Conservation (phyloP, 805 yeast species). For the Starmerella vitae region DNA sequence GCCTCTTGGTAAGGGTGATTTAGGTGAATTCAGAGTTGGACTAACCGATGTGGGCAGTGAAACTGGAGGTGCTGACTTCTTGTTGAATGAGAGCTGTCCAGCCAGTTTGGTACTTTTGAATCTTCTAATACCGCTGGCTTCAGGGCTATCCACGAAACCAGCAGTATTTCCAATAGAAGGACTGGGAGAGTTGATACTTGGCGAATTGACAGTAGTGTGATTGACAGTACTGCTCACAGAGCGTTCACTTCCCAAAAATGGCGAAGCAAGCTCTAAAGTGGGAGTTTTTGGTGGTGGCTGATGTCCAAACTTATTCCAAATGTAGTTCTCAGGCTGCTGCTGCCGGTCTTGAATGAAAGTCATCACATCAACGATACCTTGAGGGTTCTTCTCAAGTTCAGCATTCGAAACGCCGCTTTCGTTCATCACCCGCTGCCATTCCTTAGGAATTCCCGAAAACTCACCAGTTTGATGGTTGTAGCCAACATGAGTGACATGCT, state of each 20-base stretch:
- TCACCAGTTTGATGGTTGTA: constrained; percentile 72
- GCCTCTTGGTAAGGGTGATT: constrained; percentile 16
- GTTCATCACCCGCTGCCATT: constrained; percentile 73
- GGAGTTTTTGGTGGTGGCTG: constrained; percentile 1
- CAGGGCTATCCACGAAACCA: neutral
- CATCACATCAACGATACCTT: constrained; percentile 83
- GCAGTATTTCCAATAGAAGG: neutral
- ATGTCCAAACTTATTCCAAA: constrained; percentile 20
- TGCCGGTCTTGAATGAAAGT: constrained; percentile 43
- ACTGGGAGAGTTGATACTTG: neutral
- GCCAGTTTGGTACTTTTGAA: constrained; percentile 6
- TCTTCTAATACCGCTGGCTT: neutral
- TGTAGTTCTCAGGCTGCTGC: constrained; percentile 18
- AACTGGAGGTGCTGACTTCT: neutral
- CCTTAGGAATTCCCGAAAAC: constrained; percentile 82
- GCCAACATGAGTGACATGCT: constrained; percentile 92
- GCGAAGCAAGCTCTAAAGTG: constrained; percentile 10
- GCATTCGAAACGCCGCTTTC: constrained; percentile 78
- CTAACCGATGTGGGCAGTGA: constrained; percentile 3
- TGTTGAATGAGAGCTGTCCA: constrained; percentile 1
- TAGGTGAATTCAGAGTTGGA: neutral
- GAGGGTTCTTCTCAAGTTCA: constrained; percentile 86
- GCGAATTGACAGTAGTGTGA: neutral
- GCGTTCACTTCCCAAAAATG: constrained; percentile 8
- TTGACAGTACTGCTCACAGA: constrained; percentile 13